A percentile compares a stretch with the other conserved stretches of the same genome.
phyloP scores from a whole-genome alignment of 1,284 basidiomycete genomes.

The Ganoderma resinaceum region DNA sequence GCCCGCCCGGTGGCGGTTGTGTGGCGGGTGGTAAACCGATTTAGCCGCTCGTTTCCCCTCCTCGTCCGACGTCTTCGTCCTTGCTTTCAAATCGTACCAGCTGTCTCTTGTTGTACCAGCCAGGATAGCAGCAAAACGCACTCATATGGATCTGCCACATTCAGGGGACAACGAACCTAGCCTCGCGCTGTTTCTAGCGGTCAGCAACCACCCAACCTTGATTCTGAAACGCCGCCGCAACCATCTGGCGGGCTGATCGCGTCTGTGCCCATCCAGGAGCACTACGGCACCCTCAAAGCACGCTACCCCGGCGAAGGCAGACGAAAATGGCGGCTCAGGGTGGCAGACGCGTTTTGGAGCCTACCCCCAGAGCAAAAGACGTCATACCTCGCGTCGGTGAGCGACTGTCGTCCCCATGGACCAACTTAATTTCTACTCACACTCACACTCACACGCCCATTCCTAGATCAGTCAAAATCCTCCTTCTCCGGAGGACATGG shows the following conservation, averaged over 20 bases:
- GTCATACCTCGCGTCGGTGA: constrained; percentile 31
- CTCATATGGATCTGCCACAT: constrained; percentile 10
- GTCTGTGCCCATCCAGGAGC: constrained; percentile 38
- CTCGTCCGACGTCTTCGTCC: not conserved
- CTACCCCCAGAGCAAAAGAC: constrained; percentile 36
- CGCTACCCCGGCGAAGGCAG: constrained; percentile 47
- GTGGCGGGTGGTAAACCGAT: not conserved
- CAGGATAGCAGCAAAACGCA: not conserved
- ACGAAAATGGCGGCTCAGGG: constrained; percentile 47
- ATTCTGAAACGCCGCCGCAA: not conserved
- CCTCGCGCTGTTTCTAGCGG: constrained; percentile 36
- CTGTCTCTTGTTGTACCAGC: constrained; percentile 8
- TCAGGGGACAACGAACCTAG: constrained; percentile 9
- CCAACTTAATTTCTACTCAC: not conserved
- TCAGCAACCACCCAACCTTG: constrained; percentile 25
- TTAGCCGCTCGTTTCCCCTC: not conserved
- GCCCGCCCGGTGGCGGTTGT: not conserved
- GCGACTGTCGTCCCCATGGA: not conserved
- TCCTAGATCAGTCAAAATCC: constrained; percentile 30
- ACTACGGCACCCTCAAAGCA: constrained; percentile 45
- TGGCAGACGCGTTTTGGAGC: constrained; percentile 49
- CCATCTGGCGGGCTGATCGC: constrained; percentile 17
- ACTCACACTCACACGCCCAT: not conserved
- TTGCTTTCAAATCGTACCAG: not conserved
- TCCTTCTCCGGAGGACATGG: constrained; percentile 18